Evolutionary conservation across 2,329 filamentous ascomycete species (phyloP).

Genomic region (Sporothrix luriei): DNA sequence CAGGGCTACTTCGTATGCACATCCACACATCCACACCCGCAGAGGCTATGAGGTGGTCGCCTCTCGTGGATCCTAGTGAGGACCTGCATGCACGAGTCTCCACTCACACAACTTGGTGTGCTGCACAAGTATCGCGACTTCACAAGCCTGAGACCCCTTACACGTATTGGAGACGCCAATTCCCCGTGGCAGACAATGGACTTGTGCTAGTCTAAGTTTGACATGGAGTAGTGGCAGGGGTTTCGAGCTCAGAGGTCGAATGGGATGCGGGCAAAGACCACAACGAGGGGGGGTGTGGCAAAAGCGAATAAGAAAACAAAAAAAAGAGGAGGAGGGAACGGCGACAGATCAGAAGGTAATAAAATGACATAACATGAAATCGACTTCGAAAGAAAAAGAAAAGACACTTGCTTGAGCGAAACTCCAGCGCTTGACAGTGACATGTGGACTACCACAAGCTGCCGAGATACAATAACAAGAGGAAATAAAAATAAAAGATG

Average conservation of each 20-base stretch:
- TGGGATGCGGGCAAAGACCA: not conserved
- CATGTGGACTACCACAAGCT: constrained; percentile 9
- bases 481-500: not conserved
- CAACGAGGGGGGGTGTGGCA: not conserved
- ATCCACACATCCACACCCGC: not conserved
- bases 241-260: constrained; percentile 1
- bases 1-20: not conserved
- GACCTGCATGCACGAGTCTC: constrained; percentile 5
- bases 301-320: not conserved
- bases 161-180: not conserved
- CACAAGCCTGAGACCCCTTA: not conserved
- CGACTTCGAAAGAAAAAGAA: not conserved
- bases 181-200: constrained; percentile 8
- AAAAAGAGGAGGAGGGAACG: not conserved
- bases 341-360: not conserved
- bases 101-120: constrained; percentile 13
- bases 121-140: constrained; percentile 23
- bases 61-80: constrained; percentile 13
- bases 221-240: constrained; percentile 23
- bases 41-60: not conserved
- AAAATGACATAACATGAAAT: not conserved
- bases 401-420: not conserved
- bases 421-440: not conserved
- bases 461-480: not conserved
- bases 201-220: constrained; percentile 13